phyloP scores from a whole-genome alignment of 2,329 filamentous ascomycete species.

The Paraconiothyrium sp. region DNA sequence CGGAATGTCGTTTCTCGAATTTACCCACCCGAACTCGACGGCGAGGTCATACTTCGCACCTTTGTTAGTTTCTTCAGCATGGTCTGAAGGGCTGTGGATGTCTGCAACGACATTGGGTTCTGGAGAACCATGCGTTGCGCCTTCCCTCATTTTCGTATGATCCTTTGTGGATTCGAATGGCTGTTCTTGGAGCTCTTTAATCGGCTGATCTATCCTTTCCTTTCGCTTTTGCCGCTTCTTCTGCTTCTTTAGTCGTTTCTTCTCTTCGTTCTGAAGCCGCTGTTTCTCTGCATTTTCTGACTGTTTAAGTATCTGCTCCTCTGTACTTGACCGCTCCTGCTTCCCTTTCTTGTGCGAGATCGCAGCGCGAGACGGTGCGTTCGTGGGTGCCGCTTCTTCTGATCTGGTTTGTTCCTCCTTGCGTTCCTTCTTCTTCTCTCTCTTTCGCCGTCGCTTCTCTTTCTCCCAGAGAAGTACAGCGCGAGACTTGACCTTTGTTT shows the following conservation, averaged over 20 bases:
- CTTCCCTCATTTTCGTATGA: neutral
- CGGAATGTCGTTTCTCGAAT: neutral
- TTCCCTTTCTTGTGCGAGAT: neutral
- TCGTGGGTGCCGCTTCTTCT: neutral
- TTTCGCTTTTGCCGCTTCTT: neutral
- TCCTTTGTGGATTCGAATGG: neutral
- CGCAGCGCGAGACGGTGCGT: too few species aligned
- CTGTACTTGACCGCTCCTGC: neutral
- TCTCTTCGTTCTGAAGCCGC: neutral
- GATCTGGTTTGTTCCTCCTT: neutral
- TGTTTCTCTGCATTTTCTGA: conserved; percentile 6
- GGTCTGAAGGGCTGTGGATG: neutral
- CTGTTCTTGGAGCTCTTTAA: neutral
- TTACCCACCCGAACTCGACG: neutral
- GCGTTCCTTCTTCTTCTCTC: neutral
- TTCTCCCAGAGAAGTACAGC: neutral
- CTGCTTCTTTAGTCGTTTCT: neutral
- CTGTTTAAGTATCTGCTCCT: neutral
- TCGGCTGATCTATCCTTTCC: neutral
- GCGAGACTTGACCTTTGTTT: neutral
- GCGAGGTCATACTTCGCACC: neutral
- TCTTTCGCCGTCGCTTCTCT: neutral
- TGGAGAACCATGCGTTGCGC: neutral
- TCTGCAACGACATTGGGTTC: neutral
- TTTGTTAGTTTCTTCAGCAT: neutral